Base-by-base conservation (phyloP, 306 rosid genomes). In the Malus fusca region DNA sequence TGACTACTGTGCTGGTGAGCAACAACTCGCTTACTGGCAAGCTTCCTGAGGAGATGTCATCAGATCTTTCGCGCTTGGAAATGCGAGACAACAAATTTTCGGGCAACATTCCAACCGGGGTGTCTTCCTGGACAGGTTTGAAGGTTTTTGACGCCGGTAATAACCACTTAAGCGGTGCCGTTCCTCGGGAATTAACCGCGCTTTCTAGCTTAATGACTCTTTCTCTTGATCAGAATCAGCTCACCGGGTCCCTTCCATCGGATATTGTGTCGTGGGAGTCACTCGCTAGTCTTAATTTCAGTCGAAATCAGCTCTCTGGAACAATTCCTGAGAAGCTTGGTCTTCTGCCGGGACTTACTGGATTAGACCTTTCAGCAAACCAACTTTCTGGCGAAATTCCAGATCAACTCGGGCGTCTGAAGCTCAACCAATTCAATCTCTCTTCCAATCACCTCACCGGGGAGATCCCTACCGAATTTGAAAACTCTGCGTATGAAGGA, bases 321-420 rank as follows among this genome's bases (percentile, higher is more conserved):
- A 66, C 73, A 28, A 85, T 93, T 46, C 93, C 91, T 0, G 79
- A 35, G 23, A 7, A 72, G 15, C 65, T 93, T 67, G 87, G 89
- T 71, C 17, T 0, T 9, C 80, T 90, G 71, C 80, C 82, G 6
- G n/a, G 0, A 14, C 97, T 93, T 13, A 79, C 14, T 4, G 64
- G 4, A 1, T 87, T 93, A 43, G 95, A 93, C 85, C 79, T 93
- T 18, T 93, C 95, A 13, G 84, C 82, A 51, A 90, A 90, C 70
- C 87, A 79, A 74, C 77, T 95, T 33, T 88, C 92, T 10, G 97
- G 97, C 48, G 28, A 77, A 73, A 68, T 95, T 83, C 97, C 97
- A 13, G 2, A 73, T 19, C 60, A n/a, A 46, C 46, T 78, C 14
- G 84, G 77, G 40, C 8, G 0, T 35, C 53, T 63, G 33, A 78